Percentiles rank a stretch among this genome's conserved stretches.
Evolutionary conservation across 2,329 filamentous ascomycete genomes (phyloP).

Genomic region (Trichoderma oligosporum): DNA sequence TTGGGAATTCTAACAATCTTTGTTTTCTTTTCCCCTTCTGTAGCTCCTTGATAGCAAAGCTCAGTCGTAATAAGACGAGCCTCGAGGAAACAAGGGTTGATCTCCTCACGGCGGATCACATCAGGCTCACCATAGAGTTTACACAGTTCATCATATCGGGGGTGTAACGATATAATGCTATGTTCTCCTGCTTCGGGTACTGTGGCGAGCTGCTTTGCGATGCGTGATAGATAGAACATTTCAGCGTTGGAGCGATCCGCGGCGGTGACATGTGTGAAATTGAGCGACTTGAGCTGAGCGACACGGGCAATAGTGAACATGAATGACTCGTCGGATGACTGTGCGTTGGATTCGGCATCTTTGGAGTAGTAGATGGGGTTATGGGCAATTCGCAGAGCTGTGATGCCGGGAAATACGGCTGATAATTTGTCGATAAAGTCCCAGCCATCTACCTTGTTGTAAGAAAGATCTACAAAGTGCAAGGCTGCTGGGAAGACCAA

Average conservation of each 20-base stretch:
- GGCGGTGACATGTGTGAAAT: constrained; percentile 66
- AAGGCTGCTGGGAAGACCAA: constrained; percentile 53
- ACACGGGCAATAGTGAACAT: constrained; percentile 84
- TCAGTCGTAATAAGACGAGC: constrained; percentile 68
- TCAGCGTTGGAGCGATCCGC: constrained; percentile 84
- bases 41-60: constrained; percentile 36
- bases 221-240: constrained; percentile 85
- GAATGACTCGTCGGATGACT: constrained; percentile 72
- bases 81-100: constrained; percentile 78
- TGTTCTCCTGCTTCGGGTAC: constrained; percentile 51
- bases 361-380: constrained; percentile 74
- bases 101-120: constrained; percentile 51
- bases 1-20: constrained; percentile 73
- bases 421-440: constrained; percentile 67
- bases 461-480: constrained; percentile 68
- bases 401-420: constrained; percentile 66
- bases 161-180: constrained; percentile 60
- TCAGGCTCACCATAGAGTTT: constrained; percentile 69
- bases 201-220: constrained; percentile 68
- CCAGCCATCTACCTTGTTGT: constrained; percentile 69
- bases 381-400: constrained; percentile 72
- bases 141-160: constrained; percentile 70
- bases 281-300: constrained; percentile 62
- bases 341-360: constrained; percentile 41
- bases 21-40: constrained; percentile 30